Evolutionary conservation across 495 filamentous ascomycete species (phyloP), one percentile per base, ranked within the genome.

Genomic region (Trypethelium eluteriae): DNA sequence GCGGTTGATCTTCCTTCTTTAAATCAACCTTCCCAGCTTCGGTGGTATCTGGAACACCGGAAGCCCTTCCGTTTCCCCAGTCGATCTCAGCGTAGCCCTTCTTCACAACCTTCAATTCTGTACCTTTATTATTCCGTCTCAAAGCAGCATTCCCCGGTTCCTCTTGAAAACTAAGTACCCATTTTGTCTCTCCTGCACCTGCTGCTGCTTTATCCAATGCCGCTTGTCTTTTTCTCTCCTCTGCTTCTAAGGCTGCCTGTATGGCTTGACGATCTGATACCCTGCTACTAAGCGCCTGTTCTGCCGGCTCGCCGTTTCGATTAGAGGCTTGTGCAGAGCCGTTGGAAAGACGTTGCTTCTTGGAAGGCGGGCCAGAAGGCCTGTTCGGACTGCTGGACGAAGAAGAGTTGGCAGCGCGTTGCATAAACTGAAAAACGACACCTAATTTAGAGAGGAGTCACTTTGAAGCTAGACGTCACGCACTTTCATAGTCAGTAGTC

Each of bases 401-500:
- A 6, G 70, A 64, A 69, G 66, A 80, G 39, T 87, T 86, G 35
- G 89, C 90, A 62, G 89, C 89, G 69, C 94, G 85, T 83, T 96
- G 94, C 94, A 98, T 98, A 77, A 98, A 98, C 85, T 90, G 62
- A 50, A 25, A 25, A 25, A 66, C 36, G 14, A 62, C 1, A 3
- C 35, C 25, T 64, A 11, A 59, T 11, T 59, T 53, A 25, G 12
- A 44, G 67, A 59, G 38, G 41, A 56, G 32, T 6, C 41, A 35
- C 49, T 67, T 72, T 50, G n/a, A 7, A 16, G n/a, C 5, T 25
- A 14, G 3, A 35, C 5, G 18, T 2, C 14, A 61, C 38, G 34
- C 75, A 86, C 86, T 78, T 96, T 96, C 93, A 97, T 97, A 35
- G 89, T 96, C 72, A 95, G 79, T 25, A 97, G 84, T 64, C 92